A percentile compares a stretch with the other conserved stretches of the same genome.
Evolutionary conservation across 306 rosid genomes (phyloP).

Genomic region (Heteromeles arbutifolia): DNA sequence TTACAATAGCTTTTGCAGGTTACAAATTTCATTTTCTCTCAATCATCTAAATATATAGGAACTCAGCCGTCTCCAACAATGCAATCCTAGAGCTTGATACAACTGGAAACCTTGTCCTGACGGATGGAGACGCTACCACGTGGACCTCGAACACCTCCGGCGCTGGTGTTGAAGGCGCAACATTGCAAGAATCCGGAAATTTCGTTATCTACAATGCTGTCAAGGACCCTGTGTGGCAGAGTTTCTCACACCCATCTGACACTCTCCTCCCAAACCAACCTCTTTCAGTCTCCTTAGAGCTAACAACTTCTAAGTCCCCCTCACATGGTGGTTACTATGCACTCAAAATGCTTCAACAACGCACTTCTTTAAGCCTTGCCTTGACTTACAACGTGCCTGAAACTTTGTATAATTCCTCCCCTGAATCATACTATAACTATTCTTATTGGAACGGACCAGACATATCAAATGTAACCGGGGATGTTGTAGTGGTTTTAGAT

Average conservation of each 20-base stretch:
- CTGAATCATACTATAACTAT: constrained; percentile 54
- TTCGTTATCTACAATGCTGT: constrained; percentile 48
- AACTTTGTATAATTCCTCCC: constrained; percentile 26
- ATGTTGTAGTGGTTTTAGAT: constrained; percentile 72
- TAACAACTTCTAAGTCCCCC: constrained; percentile 60
- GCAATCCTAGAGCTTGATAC: constrained; percentile 71
- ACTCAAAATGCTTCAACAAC: constrained; percentile 89
- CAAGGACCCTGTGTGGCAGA: constrained; percentile 64
- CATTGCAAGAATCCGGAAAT: constrained; percentile 76
- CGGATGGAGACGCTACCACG: constrained; percentile 39
- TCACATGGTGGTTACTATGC: constrained; percentile 74
- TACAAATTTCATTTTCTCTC: constrained; percentile 44
- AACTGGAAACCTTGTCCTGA: constrained; percentile 75
- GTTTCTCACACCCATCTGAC: constrained; percentile 84
- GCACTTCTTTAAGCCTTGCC: constrained; percentile 71
- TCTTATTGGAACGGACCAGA: constrained; percentile 89
- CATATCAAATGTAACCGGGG: constrained; percentile 78
- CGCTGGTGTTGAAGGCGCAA: constrained; percentile 41
- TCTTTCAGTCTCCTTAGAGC: constrained; percentile 61
- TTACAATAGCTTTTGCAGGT: constrained; percentile 55
- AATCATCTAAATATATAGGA: constrained; percentile 51
- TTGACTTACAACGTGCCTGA: constrained; percentile 69
- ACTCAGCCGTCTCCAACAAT: constrained; percentile 52
- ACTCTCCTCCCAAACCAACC: constrained; percentile 91
- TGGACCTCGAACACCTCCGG: constrained; percentile 82